Evolutionary conservation across 2,329 filamentous ascomycete genomes (phyloP), one percentile per base, ranked within the genome.

Genomic region (Trichoderma brevicompactum): DNA sequence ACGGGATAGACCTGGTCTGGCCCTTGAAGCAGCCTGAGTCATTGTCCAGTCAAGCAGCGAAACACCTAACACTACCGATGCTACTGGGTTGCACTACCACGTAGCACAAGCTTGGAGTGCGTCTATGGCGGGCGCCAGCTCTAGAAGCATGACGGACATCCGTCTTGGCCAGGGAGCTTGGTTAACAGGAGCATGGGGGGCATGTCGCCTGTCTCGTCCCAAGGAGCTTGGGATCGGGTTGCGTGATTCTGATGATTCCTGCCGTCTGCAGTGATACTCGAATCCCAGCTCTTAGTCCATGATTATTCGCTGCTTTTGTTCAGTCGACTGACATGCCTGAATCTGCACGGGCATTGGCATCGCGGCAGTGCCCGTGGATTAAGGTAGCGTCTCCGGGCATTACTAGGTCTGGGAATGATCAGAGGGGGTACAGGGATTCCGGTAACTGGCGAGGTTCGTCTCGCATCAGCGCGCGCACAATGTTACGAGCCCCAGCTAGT

Each of bases 401-500:
- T 43, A 1, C 23, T 48, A n/a, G 9, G 28, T 17, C 19, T 13
- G 38, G 49, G 38, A 53, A 44, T 52, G 38, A 62, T 53, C 48
- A 53, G 59, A 62, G 38, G 28, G 44, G 59, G 48, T 23, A 36
- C 36, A 53, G 59, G 46, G 48, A 40, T 50, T 19, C 36, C 46
- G 23, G 40, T 43, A 43, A 23, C 53, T 56, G 53, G 23, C 23
- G 23, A 28, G 23, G 23, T 53, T 28, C 50, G n/a, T 38, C 34
- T 53, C 50, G 50, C 50, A 53, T 53, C 59, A 52, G 48, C 59
- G 59, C 59, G 59, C 59, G 59, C 55, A 38, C 55, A 19, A 28
- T 28, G 23, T 28, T 28, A 28, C 23, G 23, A 28, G 23, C 23
- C 23, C 23, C 23, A 28, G 23, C 23, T 28, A 28, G 23, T 28